Base-by-base conservation (phyloP, 768 basidiomycete species). In the Russula earlei region DNA sequence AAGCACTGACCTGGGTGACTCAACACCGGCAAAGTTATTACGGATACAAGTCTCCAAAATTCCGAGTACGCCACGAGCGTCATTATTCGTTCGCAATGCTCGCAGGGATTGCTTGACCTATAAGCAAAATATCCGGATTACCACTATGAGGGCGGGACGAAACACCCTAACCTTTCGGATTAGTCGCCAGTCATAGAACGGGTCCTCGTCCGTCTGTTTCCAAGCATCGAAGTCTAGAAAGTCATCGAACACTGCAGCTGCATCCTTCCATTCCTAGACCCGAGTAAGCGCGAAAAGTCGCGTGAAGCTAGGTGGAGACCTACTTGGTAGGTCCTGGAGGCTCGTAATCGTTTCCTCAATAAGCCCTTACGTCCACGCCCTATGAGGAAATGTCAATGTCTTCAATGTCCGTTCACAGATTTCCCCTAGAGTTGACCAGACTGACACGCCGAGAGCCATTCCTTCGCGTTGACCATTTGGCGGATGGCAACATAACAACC, bases 391-490 rank as follows among this genome's bases (percentile, higher is more conserved):
- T 22, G n/a, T n/a, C n/a, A n/a, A n/a, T n/a, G 33, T 56, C 20
- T 37, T 51, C 59, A 49, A 49, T 38, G 12, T 9, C 44, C 20
- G 40, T 7, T 15, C 41, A n/a, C 14, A 19, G 14, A 38, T n/a
- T 17, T 33, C 29, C 38, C 19, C 11, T 38, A 29, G 17, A 19
- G 5, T 15, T 25, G 4, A 43, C 20, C 1, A 11, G 40, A 67
- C 74, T 62, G 66, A 93, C 93, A 97, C 45, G 91, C 91, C 24
- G 85, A 82, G 42, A 95, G 67, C 81, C 84, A 97, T 71, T 99
- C 95, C 67, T 96, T 91, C 4, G 89, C 78, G 66, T 97, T 97
- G 41, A 99, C 96, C 17, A 95, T 65, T 67, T 99, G 95, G 15
- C 95, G 77, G 45, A 92, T 89, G 34, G 90, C 61, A 37, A 98